phyloP scores from a whole-genome alignment of 257 asterid genomes.

The Fraxinus americana region DNA sequence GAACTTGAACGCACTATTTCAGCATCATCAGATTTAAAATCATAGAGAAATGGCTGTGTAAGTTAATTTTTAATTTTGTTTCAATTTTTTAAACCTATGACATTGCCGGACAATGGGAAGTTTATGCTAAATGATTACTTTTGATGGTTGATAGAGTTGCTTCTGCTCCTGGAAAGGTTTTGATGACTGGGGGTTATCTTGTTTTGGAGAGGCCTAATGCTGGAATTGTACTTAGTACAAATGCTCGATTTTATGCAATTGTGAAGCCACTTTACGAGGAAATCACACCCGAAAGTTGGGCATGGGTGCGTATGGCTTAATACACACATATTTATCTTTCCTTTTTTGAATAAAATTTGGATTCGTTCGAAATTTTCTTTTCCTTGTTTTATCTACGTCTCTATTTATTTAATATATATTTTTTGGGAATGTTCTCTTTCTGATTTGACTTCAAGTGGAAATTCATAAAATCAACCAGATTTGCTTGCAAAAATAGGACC shows the following conservation, averaged over 20 bases:
- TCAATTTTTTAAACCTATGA: not conserved
- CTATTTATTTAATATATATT: conserved; percentile 7
- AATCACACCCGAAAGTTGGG: conserved; percentile 72
- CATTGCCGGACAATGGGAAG: conserved; percentile 8
- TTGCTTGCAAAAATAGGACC: not conserved
- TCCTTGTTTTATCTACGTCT: not conserved
- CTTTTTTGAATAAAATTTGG: not conserved
- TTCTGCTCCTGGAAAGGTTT: conserved; percentile 98
- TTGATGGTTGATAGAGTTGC: conserved; percentile 64
- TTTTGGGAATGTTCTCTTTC: not conserved
- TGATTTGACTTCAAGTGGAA: not conserved
- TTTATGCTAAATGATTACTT: conserved; percentile 25
- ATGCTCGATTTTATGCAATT: conserved; percentile 92
- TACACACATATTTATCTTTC: not conserved
- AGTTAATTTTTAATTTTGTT: conserved; percentile 18
- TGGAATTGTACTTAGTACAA: conserved; percentile 93
- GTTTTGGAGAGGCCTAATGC: conserved; percentile 96
- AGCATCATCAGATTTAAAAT: conserved; percentile 21
- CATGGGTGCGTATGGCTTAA: conserved; percentile 63
- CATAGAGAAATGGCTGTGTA: conserved; percentile 52
- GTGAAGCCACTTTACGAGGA: conserved; percentile 79
- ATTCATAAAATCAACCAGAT: not conserved
- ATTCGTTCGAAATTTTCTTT: not conserved
- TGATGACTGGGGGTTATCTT: conserved; percentile 98
- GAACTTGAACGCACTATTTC: not conserved